These are phyloP conservation scores for Ligustrum vulgare DNA, from an alignment of 257 asterid genomes.

Conservation along the genomic window DNA sequence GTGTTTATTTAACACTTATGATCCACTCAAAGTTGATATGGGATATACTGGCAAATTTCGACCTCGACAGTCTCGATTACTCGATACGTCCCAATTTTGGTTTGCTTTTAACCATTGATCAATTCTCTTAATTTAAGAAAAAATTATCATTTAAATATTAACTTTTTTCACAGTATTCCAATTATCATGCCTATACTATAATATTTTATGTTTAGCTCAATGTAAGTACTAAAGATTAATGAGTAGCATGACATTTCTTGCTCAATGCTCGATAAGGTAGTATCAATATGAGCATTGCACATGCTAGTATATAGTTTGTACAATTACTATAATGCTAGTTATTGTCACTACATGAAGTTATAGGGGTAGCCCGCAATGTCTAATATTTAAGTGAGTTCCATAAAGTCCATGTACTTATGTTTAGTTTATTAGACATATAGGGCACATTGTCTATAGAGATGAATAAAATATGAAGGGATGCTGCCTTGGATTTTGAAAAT, in stretches of 20 bases:
- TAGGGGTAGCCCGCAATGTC: conserved; percentile 1
- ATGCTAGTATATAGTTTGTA: background rate
- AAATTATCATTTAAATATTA: background rate
- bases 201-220: background rate
- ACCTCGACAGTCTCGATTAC: no score
- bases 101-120: no score
- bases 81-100: no score
- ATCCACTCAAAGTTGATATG: no score
- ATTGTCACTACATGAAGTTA: background rate
- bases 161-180: background rate
- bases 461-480: background rate
- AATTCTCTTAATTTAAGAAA: no score
- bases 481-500: conserved; percentile 2
- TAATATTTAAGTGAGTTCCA: conserved; percentile 2
- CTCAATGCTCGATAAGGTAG: background rate
- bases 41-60: no score
- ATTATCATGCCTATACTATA: background rate
- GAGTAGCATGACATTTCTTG: background rate
- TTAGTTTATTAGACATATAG: background rate
- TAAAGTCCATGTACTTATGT: background rate
- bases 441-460: background rate
- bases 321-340: background rate
- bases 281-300: background rate
- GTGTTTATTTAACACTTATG: no score
- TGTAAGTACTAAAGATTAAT: background rate